Evolutionary conservation across 352 stramenopile species (phyloP), one percentile per base, ranked within the genome.

Genomic region (Globisporangium echinulatum): DNA sequence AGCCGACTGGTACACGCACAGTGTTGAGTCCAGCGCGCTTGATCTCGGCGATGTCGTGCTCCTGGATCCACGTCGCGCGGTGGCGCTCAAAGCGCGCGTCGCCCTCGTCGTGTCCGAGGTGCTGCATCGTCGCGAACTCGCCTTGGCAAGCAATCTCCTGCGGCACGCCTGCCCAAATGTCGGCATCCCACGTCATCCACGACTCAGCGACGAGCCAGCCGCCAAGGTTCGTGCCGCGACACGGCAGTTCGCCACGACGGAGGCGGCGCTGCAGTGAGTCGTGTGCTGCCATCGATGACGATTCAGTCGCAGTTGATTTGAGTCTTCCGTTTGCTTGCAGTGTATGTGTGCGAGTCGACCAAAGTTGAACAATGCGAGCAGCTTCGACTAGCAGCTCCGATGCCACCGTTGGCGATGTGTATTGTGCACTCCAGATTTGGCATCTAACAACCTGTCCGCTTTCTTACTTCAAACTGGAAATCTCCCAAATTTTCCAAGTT

Each of bases 191-290:
- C 13, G 81, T 92, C 70, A 97, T 92, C 71, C 85, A 95, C 53
- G 82, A 69, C 69, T 97, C 88, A 37, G 82, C 62, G 1, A 96
- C 67, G 6, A 96, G 72, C 88, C 88, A 96, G 33, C 88, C 85
- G 8, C 86, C 88, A 36, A 95, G 69, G 64, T 96, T 96, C 10
- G 88, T 74, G 4, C 86, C 88, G 7, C 81, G 75, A 58, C 66
- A 79, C 10, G 71, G 64, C 3, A 81, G 48, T 37, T 79, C 66
- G 19, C 74, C 74, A 14, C 66, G 59, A 4, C 72, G 71, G 49
- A 84, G 67, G 9, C 58, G 62, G 25, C 62, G 48, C 33, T 74
- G 69, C 6, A 67, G 49, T 39, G 56, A 63, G 46, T 61, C 15
- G 50, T 15, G 10, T 14, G 9, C 51, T 36, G 57, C 60, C 63